A percentile compares a stretch with the other conserved stretches of the same genome.
Evolutionary conservation across 1,284 basidiomycete genomes (phyloP).

Genomic region (Chalciporus piperatoides): DNA sequence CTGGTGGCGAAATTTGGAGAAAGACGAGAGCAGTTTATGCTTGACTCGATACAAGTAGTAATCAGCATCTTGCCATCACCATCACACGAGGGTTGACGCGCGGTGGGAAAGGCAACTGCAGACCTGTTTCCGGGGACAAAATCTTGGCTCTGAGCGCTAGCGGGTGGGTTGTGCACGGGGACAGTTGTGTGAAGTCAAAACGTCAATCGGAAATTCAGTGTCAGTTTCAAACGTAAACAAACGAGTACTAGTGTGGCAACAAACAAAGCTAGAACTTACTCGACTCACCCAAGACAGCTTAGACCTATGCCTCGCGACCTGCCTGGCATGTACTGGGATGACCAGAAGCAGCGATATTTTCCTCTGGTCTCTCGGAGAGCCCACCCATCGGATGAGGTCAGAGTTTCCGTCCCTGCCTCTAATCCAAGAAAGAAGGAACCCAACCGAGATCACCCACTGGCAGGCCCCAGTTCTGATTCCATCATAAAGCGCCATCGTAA

Average conservation of each 20-base stretch:
- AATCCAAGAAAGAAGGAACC: slow-evolving; percentile 1
- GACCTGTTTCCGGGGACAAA: not conserved
- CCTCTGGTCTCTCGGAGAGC: slow-evolving; percentile 41
- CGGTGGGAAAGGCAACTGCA: not conserved
- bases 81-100: not conserved
- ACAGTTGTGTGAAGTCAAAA: not conserved
- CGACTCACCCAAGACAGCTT: not conserved
- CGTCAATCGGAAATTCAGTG: not conserved
- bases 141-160: not conserved
- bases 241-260: not conserved
- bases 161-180: not conserved
- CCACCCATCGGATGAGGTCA: not conserved
- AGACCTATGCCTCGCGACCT: slow-evolving; percentile 42
- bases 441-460: no score
- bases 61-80: not conserved
- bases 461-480: not conserved
- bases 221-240: not conserved
- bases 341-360: slow-evolving; percentile 49
- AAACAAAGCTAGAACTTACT: not conserved
- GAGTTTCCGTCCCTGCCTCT: slow-evolving; percentile 2
- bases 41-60: not conserved
- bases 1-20: not conserved
- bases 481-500: not conserved
- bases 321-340: slow-evolving; percentile 53
- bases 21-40: not conserved